phyloP scores from a whole-genome alignment of 768 basidiomycete species.

The Amanita jacksonii region DNA sequence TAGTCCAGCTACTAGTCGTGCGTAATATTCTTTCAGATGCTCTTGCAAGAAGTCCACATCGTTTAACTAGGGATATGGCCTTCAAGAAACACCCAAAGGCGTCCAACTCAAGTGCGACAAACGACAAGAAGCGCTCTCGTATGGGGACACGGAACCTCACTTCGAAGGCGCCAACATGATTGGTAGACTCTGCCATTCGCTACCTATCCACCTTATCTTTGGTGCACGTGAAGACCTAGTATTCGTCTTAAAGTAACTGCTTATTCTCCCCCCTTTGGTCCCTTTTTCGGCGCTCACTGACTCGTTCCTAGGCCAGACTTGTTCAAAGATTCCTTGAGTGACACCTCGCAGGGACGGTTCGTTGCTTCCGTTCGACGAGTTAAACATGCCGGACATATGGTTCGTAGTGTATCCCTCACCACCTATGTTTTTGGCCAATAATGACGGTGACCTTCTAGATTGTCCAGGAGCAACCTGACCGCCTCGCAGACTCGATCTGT shows the following conservation, averaged over 20 bases:
- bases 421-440: too few relatives aligned
- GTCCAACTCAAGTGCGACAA: constrained; percentile 31
- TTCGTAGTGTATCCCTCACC: constrained; percentile 17
- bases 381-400: constrained; percentile 39
- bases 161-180: constrained; percentile 29
- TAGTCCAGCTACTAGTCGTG: constrained; percentile 29
- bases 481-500: constrained; percentile 25
- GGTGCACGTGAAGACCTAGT: constrained; percentile 33
- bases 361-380: constrained; percentile 35
- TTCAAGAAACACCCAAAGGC: constrained; percentile 19
- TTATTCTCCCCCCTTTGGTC: neutral
- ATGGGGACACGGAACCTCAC: constrained; percentile 33
- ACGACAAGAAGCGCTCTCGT: constrained; percentile 36
- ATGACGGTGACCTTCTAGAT: too few relatives aligned
- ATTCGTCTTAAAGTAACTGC: constrained; percentile 20
- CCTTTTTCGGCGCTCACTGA: neutral
- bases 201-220: constrained; percentile 42
- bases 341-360: constrained; percentile 28
- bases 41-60: neutral
- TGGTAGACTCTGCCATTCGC: constrained; percentile 20
- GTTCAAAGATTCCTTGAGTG: constrained; percentile 33
- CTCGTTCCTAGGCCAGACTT: constrained; percentile 26
- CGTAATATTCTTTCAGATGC: constrained; percentile 12
- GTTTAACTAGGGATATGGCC: constrained; percentile 26
- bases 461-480: constrained; percentile 35